Evolutionary conservation across 108 stramenopile species (phyloP).

Genomic region (Nitzschia sp.): DNA sequence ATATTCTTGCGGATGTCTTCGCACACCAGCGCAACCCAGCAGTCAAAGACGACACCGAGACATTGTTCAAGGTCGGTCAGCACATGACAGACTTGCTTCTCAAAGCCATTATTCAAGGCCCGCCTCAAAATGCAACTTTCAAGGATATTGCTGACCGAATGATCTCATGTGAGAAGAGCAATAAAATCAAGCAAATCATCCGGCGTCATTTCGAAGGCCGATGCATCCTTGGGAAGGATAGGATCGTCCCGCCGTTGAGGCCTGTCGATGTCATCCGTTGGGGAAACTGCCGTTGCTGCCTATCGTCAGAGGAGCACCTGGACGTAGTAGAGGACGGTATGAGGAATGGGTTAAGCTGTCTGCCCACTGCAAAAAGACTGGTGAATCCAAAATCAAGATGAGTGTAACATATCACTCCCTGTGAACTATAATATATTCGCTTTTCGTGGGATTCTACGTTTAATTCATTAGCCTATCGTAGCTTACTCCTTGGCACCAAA

Average conservation of each 20-base stretch:
- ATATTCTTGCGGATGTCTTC: neutral
- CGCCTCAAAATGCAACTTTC: constrained; percentile 2
- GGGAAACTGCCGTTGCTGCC: constrained; percentile 1
- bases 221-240: constrained; percentile 5
- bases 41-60: neutral
- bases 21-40: neutral
- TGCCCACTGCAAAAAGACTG: too few relatives aligned
- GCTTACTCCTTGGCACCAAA: constrained; percentile 19
- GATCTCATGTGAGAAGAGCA: neutral
- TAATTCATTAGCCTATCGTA: too few relatives aligned
- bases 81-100: neutral
- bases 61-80: neutral
- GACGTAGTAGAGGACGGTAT: neutral
- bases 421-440: neutral
- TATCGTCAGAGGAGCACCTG: neutral
- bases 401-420: too few relatives aligned
- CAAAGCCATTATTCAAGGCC: neutral
- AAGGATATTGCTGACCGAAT: constrained; percentile 1
- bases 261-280: neutral
- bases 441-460: too few relatives aligned
- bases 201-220: neutral
- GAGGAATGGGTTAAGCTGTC: neutral
- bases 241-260: neutral
- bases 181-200: neutral
- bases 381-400: neutral